Conservation (phyloP, 257 asterid genomes). For the Echium plantagineum region DNA sequence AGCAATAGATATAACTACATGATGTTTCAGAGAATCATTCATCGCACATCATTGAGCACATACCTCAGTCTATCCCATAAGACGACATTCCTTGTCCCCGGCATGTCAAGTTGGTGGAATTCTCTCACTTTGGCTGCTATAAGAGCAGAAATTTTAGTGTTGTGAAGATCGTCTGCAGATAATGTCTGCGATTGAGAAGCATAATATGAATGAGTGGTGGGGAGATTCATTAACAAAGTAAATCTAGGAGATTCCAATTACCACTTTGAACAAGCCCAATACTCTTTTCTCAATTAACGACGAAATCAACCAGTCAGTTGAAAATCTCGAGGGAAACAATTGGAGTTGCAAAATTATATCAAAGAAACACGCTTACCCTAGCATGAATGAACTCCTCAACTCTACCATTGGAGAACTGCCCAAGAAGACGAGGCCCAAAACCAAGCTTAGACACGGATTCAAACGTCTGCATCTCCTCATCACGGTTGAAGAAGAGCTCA, state of each 20-base stretch:
- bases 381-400: constrained; percentile 92
- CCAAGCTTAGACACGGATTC: constrained; percentile 50
- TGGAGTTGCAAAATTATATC: too few species aligned
- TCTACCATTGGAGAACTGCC: constrained; percentile 56
- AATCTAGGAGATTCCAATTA: too few species aligned
- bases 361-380: constrained; percentile 42
- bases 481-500: constrained; percentile 66
- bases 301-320: too few species aligned
- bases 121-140: constrained; percentile 65
- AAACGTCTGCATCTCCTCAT: constrained; percentile 66
- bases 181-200: constrained; percentile 47
- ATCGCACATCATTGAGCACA: background rate
- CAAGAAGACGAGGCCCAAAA: constrained; percentile 70
- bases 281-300: too few species aligned
- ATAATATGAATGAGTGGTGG: constrained; percentile 1
- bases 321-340: too few species aligned
- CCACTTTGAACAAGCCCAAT: too few species aligned
- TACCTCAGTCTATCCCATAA: constrained; percentile 90
- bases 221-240: background rate
- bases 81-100: constrained; percentile 34
- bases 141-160: constrained; percentile 40
- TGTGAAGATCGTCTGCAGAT: constrained; percentile 69
- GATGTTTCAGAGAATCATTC: background rate
- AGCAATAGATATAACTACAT: constrained; percentile 2
- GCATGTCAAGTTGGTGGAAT: constrained; percentile 73